Base-by-base conservation (phyloP, 2,329 filamentous ascomycete genomes). In the Fusarium sp. region DNA sequence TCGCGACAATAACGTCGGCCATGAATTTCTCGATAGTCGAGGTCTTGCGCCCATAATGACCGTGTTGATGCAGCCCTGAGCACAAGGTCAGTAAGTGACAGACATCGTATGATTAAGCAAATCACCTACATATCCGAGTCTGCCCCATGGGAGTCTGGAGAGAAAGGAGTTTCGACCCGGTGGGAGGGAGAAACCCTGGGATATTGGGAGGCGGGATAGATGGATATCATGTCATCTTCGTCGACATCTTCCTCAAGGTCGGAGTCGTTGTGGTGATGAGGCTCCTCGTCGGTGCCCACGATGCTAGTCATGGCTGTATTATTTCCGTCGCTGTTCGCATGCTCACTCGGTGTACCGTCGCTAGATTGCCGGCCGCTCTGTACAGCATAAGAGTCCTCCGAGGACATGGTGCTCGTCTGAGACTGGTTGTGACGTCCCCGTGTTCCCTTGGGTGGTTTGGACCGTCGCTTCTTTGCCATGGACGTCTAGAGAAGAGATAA, bases 1-100 rank as follows among this genome's bases (percentile, higher is more conserved):
- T 83, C 82, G 34, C 85, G 82, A 73, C 89, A 89, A 74, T 89
- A 90, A 69, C 90, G 84, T 23, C 89, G 86, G 44, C 84, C 87
- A 77, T 91, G 86, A 66, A 91, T 88, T 64, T 85, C 80, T 57
- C 87, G 81, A 67, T 86, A 86, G 74, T 88, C 84, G 31, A 90
- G 81, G 65, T 85, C 84, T 60, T 80, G 77, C 42, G 82, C 82
- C 74, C 82, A 84, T 51, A 86, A 74, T n/a, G 84, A 86, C 49
- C 83, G 79, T 19, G 84, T 86, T 14, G 84, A 83, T 3, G 81
- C 80, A 60, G 79, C 79, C 57, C 81, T 83, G 53, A 50, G 26
- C 14, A 41, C 19, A 23, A 23, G 26, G 50, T 66, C 21, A 69
- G 63, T 53, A 45, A 42, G 13, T 39, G 49, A 25, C 18, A 39